Base-by-base conservation (phyloP, 768 basidiomycete genomes). In the Agrocybe praecox region DNA sequence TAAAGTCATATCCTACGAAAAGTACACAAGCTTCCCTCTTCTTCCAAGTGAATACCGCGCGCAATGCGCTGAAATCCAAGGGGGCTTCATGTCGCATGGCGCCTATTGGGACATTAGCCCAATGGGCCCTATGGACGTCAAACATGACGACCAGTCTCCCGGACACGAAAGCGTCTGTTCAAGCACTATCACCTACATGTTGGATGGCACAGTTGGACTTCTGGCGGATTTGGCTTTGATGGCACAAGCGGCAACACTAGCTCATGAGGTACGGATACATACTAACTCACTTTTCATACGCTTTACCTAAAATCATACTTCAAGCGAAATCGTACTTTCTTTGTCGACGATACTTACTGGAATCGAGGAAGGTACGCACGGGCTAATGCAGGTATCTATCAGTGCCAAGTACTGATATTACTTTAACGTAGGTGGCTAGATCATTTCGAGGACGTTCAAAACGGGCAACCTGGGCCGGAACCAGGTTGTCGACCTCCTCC, bases 281-380 rank as follows among this genome's bases (percentile, higher is more conserved):
- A 26, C n/a, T 60, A 40, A 43, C 40, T 44, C 29, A 49, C 18
- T 48, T 32, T 49, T 53, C 45, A 52, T 47, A 49, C 43, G 2
- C 48, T 8, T 24, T 29, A 47, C 52, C 32, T 24, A 22, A 23
- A 44, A 8, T 22, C 33, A 14, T 44, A 21, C 22, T 52, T 21
- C 53, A 57, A 89, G 88, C 75, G 79, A 55, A 83, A 84, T 62
- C 74, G 83, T 36, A 88, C 88, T 2, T 86, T 90, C 69, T 75
- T 90, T 52, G 74, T 90, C 5, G 83, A 88, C 55, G 88, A 90
- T 67, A 81, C 81, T 0, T 81, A 85, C 59, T 90, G 89, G 88
- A 84, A 88, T 67, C 81, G 88, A 54, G 88, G 87, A 74, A 85
- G 81, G 86, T 87, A 58, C 53, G 84, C 71, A 5, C 18, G 29